These are phyloP conservation scores for Suillus paluster DNA, from an alignment of 768 basidiomycete genomes.

Conservation along the genomic window DNA sequence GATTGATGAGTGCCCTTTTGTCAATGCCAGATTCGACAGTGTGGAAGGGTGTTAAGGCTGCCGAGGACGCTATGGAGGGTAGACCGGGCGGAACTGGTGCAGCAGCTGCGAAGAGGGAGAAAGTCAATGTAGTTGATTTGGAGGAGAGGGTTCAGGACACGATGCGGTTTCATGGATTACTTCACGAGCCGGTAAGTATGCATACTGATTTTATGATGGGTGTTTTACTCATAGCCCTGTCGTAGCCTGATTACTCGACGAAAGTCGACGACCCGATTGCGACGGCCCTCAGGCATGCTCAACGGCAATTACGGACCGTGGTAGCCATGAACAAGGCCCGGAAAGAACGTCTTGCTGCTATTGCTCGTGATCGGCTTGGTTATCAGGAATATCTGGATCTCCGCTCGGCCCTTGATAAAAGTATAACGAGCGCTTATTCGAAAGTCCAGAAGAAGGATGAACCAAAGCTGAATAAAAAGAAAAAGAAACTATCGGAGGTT, in stretches of 20 bases:
- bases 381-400: conserved; percentile 90
- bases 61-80: conserved; percentile 85
- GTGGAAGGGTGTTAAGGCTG: conserved; percentile 82
- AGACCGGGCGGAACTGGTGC: conserved; percentile 80
- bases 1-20: conserved; percentile 74
- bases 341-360: conserved; percentile 66
- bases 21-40: conserved; percentile 66
- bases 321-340: conserved; percentile 84
- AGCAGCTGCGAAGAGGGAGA: conserved; percentile 74
- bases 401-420: conserved; percentile 86
- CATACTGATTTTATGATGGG: conserved; percentile 10
- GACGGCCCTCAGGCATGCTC: conserved; percentile 86
- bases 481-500: conserved; percentile 61
- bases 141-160: conserved; percentile 78
- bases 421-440: conserved; percentile 71
- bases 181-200: conserved; percentile 67
- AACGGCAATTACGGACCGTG: conserved; percentile 77
- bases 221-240: conserved; percentile 17
- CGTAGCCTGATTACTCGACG: conserved; percentile 72
- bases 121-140: conserved; percentile 78
- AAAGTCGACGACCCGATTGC: conserved; percentile 95
- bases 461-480: conserved; percentile 72
- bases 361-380: conserved; percentile 86
- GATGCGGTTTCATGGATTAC: conserved; percentile 74
- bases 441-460: conserved; percentile 85